Evolutionary conservation across 257 asterid genomes (phyloP).

Genomic region (Nyctanthes arbortristis): DNA sequence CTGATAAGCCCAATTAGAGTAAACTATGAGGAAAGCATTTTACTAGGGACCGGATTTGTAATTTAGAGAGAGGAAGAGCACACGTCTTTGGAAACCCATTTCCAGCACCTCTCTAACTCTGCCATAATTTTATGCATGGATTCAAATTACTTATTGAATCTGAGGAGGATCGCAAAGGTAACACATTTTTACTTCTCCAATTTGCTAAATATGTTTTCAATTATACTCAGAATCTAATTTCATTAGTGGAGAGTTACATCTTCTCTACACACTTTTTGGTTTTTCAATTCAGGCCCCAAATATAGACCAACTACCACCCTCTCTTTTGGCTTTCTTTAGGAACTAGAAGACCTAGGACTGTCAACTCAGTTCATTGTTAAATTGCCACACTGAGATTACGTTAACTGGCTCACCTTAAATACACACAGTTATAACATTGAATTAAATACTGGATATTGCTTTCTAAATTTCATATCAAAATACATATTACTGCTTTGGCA

Average conservation of each 20-base stretch:
- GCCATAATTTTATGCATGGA: not conserved
- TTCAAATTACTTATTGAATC: not conserved
- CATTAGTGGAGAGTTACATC: no score
- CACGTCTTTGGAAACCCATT: not conserved
- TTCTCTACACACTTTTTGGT: no score
- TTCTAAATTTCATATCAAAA: no score
- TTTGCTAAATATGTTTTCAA: not conserved
- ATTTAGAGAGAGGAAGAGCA: not conserved
- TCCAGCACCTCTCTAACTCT: not conserved
- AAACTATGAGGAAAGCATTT: not conserved
- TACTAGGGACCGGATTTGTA: not conserved
- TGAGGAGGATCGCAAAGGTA: no score
- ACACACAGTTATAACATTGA: no score
- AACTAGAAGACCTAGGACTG: not conserved
- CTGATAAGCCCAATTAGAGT: not conserved
- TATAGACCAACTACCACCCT: not conserved
- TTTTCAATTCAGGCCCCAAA: not conserved
- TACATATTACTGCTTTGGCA: no score
- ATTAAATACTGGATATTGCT: no score
- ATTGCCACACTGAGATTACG: not conserved
- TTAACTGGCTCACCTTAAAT: no score
- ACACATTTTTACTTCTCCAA: not conserved
- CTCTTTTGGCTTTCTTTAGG: not conserved
- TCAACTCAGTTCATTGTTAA: not conserved
- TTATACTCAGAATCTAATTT: no score